Evolutionary conservation across 2,329 filamentous ascomycete species (phyloP).

Genomic region (Pseudogymnoascus sp.): DNA sequence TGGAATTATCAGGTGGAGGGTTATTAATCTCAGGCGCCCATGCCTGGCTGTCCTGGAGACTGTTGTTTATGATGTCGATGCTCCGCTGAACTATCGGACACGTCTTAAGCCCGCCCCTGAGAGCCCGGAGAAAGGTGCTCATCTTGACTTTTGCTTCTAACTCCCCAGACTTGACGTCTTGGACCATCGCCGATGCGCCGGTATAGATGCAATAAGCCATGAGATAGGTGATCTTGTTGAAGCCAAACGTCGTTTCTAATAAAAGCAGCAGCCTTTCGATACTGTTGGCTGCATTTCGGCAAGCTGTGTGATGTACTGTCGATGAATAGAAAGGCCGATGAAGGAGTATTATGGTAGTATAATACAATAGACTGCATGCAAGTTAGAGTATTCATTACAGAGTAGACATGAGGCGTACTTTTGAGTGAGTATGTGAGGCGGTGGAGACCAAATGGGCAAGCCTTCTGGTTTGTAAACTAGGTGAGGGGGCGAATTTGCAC

Average conservation of each 20-base stretch:
- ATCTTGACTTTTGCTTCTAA: conserved; percentile 19
- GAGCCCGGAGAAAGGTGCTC: conserved; percentile 25
- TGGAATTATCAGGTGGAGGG: neutral
- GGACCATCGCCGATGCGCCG: conserved; percentile 25
- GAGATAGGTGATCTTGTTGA: conserved; percentile 26
- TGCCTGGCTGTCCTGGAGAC: conserved; percentile 11
- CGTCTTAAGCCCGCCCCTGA: conserved; percentile 19
- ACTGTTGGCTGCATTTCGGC: conserved; percentile 21
- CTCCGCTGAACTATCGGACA: conserved; percentile 27
- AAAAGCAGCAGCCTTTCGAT: conserved; percentile 25
- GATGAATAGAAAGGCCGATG: conserved; percentile 8
- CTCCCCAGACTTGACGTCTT: conserved; percentile 24
- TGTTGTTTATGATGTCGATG: conserved; percentile 26
- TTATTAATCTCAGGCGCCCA: neutral
- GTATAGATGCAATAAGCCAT: conserved; percentile 30
- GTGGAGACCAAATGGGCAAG: conserved; percentile 44
- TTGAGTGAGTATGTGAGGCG: conserved; percentile 49
- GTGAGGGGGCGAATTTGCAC: conserved; percentile 44
- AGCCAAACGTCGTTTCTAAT: conserved; percentile 25
- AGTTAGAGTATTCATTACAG: neutral
- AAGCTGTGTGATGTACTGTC: conserved; percentile 14
- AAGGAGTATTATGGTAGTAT: conserved; percentile 11
- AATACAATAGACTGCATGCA: conserved; percentile 6
- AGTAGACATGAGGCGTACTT: conserved; percentile 27
- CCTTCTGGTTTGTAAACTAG: conserved; percentile 41